These are phyloP conservation scores for Phytophthora sp. DNA, from an alignment of 352 stramenopile genomes.

Conservation along the genomic window DNA sequence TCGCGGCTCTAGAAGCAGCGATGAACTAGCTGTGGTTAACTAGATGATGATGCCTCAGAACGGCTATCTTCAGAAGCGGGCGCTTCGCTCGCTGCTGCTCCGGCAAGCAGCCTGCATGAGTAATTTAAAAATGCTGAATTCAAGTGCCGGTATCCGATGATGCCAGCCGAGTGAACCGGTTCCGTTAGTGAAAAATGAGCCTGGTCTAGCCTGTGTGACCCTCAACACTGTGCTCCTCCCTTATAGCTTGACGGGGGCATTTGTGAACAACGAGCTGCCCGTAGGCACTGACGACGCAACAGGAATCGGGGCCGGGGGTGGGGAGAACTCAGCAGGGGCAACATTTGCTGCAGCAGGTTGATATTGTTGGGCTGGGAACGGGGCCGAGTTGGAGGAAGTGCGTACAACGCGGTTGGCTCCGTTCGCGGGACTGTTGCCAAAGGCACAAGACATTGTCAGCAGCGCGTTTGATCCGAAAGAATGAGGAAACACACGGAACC, in stretches of 20 bases:
- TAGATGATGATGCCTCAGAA: neutral
- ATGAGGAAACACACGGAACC: slow-evolving; percentile 1
- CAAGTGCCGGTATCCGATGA: slow-evolving; percentile 3
- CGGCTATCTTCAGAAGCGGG: too few species aligned
- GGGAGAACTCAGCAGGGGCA: neutral
- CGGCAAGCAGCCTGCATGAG: slow-evolving; percentile 7
- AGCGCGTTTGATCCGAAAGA: slow-evolving; percentile 1
- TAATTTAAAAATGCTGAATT: slow-evolving; percentile 42
- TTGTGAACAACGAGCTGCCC: slow-evolving; percentile 35
- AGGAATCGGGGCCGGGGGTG: slow-evolving; percentile 2
- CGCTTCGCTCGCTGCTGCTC: neutral
- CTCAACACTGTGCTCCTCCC: neutral
- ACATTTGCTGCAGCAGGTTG: neutral
- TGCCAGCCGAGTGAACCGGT: slow-evolving; percentile 5
- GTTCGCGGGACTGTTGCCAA: slow-evolving; percentile 58
- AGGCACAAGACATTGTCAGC: neutral
- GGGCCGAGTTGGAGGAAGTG: too few species aligned
- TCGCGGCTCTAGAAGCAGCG: slow-evolving; percentile 56
- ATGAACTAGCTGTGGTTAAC: slow-evolving; percentile 32
- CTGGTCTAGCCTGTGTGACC: slow-evolving; percentile 1
- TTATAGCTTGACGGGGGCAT: slow-evolving; percentile 54
- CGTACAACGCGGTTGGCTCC: slow-evolving; percentile 52
- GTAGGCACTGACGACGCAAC: slow-evolving; percentile 22
- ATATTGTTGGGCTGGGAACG: slow-evolving; percentile 7
- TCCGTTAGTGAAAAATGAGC: neutral